Evolutionary conservation across 2,329 filamentous ascomycete species (phyloP).

Genomic region (Nothomitra cinnamomea): DNA sequence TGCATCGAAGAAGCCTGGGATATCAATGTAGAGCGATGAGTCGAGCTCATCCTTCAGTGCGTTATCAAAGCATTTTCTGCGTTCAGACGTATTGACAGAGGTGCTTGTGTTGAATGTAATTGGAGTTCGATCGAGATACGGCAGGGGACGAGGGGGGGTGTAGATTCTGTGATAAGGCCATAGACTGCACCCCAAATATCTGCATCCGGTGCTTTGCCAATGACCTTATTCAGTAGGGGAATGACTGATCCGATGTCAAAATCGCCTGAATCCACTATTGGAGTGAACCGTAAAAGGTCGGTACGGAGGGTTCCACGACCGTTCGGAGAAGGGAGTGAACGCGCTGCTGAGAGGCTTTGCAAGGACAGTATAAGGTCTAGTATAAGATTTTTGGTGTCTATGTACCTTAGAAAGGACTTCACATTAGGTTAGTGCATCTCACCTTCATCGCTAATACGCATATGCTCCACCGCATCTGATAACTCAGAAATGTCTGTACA

Average conservation of each 20-base stretch:
- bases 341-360: neutral
- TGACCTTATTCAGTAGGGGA: slow-evolving; percentile 1
- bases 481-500: neutral
- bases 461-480: neutral
- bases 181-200: slow-evolving; percentile 4
- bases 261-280: neutral
- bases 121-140: slow-evolving; percentile 3
- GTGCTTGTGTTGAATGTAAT: slow-evolving; percentile 2
- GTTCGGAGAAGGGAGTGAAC: neutral
- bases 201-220: neutral
- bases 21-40: slow-evolving; percentile 5
- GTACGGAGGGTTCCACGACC: neutral
- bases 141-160: neutral
- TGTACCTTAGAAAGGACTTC: slow-evolving; percentile 10
- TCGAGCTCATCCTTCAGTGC: slow-evolving; percentile 9
- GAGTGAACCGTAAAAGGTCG: neutral
- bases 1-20: slow-evolving; percentile 4
- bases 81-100: slow-evolving; percentile 4
- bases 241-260: neutral
- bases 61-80: slow-evolving; percentile 7
- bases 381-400: slow-evolving; percentile 16
- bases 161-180: neutral
- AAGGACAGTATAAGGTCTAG: slow-evolving; percentile 7
- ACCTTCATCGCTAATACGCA: slow-evolving; percentile 2
- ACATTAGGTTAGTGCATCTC: slow-evolving; percentile 1